Evolutionary conservation across 441 rosid species (phyloP), one percentile per base, ranked within the genome.

Genomic region (Metrosideros polymorpha): DNA sequence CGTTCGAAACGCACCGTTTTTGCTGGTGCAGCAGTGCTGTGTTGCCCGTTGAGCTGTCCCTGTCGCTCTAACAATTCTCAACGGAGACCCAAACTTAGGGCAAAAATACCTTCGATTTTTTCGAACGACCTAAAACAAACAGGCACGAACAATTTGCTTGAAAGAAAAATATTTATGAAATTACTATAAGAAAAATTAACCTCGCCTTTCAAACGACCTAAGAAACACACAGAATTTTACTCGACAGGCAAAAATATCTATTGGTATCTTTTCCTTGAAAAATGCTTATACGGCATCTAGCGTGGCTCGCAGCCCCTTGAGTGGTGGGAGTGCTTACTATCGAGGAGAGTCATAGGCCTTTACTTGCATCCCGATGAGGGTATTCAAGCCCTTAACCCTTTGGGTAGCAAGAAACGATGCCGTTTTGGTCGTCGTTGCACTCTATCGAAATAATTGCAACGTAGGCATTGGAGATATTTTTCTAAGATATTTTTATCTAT

Each of bases 311-410:
- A 15, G 3, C 9, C 71, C 32, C 8, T 57, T 6, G 10, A 59
- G 0, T 7, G 1, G 6, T 1, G 0, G 5, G 0, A 0, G 0
- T 1, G 15, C 0, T n/a, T 2, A 57, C 63, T 2, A n/a, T 57
- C 2, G 7, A 13, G 63, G 17, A 12, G 63, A 56, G 63, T 14
- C 63, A 0, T n/a, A 12, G 63, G 32, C 63, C 18, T n/a, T n/a
- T 12, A 7, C 63, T 56, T n/a, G 63, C 63, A 29, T 6, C 32
- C 63, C 17, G 12, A 61, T 12, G 3, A 29, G 35, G 35, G 22
- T 61, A 22, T 29, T 57, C 5, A 1, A 59, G 39, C 39, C 71
- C 39, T 59, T 59, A 29, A 15, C 71, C 39, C 39, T 15, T 6
- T 15, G 30, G 32, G 18, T 1, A 57, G 9, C 15, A 12, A 1